Evolutionary conservation across 176 grass and related monocot species (phyloP), one percentile per base, ranked within the genome.

Genomic region (Echinochloa phyllopogon): DNA sequence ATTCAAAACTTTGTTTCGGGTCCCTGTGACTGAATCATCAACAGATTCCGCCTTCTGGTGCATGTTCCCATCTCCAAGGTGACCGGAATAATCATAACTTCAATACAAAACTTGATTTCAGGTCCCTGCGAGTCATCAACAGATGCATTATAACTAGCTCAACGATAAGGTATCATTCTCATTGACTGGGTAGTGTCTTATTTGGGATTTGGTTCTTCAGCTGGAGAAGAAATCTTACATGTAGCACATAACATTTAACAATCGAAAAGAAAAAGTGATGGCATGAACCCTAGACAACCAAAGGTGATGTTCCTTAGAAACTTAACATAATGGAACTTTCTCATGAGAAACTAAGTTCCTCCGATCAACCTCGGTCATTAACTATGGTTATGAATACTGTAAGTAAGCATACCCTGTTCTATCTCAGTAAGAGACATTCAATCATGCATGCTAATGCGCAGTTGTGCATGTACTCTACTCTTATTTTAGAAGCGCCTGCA

Each of bases 221-320:
- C 45, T 50, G 29, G 17, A 48, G 10, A 74, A 53, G 4, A 9
- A 74, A 55, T 39, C 6, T 53, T 18, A 50, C 44, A 17, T 4
- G 3, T 27, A 51, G 3, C 24, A 51, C 0, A 17, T 33, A n/a
- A 0, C 70, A 73, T 18, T 51, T 9, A 50, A 55, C 38, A 48
- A 17, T 33, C 50, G 12, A 44, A 25, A 25, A 27, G 9, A 50
- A 72, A 50, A 50, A 1, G 24, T 49, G 15, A 64, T 49, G 42
- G 3, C n/a, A 25, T 41, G 20, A 43, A 42, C 12, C n/a, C 6
- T 16, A 33, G 25, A 53, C 25, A 75, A 53, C 49, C 53, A 55
- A 50, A 79, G 47, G 10, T 65, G 27, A 20, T 36, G 59, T 14
- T 65, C 43, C 76, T 65, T 27, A 49, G 17, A 78, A 76, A 76